A percentile compares a stretch with the other conserved stretches of the same genome.
Conservation (phyloP, 2,329 filamentous ascomycete species). For the Tolypocladium paradoxum region DNA sequence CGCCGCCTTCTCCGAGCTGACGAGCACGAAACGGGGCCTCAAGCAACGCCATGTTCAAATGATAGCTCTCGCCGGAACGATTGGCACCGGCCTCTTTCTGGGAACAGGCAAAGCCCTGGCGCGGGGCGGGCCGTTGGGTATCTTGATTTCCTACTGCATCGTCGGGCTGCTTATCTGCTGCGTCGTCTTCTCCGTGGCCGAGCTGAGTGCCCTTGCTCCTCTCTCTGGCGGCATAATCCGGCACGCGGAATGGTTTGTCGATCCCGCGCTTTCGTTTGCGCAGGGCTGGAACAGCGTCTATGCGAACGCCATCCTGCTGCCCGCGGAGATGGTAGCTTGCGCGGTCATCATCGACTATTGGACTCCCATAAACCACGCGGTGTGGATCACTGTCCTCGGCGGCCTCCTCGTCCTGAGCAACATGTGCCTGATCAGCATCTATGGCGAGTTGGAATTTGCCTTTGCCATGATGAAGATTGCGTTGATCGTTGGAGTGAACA, state of each 20-base stretch:
- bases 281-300: constrained; percentile 44
- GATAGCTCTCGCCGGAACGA: constrained; percentile 36
- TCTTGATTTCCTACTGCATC: constrained; percentile 39
- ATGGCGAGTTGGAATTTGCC: constrained; percentile 48
- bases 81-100: constrained; percentile 58
- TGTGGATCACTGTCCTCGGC: constrained; percentile 48
- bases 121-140: constrained; percentile 45
- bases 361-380: constrained; percentile 32
- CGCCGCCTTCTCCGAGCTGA: constrained; percentile 8
- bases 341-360: constrained; percentile 38
- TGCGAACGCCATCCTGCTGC: constrained; percentile 36
- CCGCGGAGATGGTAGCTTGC: constrained; percentile 44
- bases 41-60: constrained; percentile 35
- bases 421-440: constrained; percentile 46
- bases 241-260: constrained; percentile 50
- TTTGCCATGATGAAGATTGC: constrained; percentile 46
- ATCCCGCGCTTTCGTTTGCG: constrained; percentile 41
- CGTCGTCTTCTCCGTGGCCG: constrained; percentile 47
- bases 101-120: constrained; percentile 51
- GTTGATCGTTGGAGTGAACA: constrained; percentile 52
- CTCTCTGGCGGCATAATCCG: constrained; percentile 53
- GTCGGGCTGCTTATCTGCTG: constrained; percentile 38
- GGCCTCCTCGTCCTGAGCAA: constrained; percentile 39
- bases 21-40: constrained; percentile 1
- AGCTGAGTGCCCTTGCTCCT: constrained; percentile 48